Conservation (phyloP, 2,329 filamentous ascomycete genomes). For the Pezicula carpinea region DNA sequence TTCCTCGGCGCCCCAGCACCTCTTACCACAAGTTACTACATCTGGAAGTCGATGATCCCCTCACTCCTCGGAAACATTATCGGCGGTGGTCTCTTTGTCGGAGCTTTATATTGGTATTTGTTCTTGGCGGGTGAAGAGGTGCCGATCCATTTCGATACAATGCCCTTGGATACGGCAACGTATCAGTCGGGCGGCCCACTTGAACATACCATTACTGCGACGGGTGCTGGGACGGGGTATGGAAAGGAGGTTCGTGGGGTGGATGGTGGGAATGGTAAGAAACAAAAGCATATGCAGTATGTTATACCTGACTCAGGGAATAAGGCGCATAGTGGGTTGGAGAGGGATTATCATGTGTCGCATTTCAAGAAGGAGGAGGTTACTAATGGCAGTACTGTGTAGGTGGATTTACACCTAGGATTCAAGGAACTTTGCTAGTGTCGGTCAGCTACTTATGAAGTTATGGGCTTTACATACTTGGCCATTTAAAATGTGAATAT, state of each 20-base stretch:
- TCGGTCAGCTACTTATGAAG: too few relatives aligned
- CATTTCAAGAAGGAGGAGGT: slow-evolving; percentile 10
- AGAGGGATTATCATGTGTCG: slow-evolving; percentile 13
- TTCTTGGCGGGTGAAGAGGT: slow-evolving; percentile 30
- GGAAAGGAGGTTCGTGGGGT: not conserved
- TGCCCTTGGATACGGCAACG: slow-evolving; percentile 11
- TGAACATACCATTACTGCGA: slow-evolving; percentile 9
- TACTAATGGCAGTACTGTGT: slow-evolving; percentile 8
- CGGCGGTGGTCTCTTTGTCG: slow-evolving; percentile 48
- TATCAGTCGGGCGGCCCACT: slow-evolving; percentile 18
- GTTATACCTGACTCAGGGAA: slow-evolving; percentile 16
- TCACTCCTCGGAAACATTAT: slow-evolving; percentile 48
- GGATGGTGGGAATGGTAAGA: not conserved
- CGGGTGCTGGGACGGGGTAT: slow-evolving; percentile 14
- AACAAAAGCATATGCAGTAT: not conserved
- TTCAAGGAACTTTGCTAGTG: too few relatives aligned
- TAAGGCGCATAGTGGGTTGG: slow-evolving; percentile 12
- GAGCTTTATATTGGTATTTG: slow-evolving; percentile 44
- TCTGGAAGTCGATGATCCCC: slow-evolving; percentile 54
- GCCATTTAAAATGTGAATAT: too few relatives aligned
- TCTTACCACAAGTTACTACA: slow-evolving; percentile 44
- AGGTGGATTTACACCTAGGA: not conserved
- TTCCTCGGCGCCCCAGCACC: slow-evolving; percentile 38
- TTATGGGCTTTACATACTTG: too few relatives aligned
- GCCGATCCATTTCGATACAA: slow-evolving; percentile 21